Base-by-base conservation (phyloP, 2,329 filamentous ascomycete genomes). In the Cylindrodendrum hubeiense region DNA sequence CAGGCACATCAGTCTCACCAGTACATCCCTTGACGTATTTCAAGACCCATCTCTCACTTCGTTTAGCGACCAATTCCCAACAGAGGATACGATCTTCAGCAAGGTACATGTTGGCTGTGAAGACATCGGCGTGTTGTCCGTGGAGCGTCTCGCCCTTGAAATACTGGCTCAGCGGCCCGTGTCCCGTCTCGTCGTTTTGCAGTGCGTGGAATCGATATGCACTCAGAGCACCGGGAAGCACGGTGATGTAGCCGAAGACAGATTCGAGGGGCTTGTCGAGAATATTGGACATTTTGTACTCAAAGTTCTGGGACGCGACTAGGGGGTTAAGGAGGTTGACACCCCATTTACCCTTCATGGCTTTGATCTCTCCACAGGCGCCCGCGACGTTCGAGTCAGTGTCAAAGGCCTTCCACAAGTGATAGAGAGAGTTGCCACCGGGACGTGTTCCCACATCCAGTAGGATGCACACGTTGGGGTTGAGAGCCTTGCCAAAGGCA, bases 281-380 rank as follows among this genome's bases (percentile, higher is more conserved):
- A 74, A 99, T 99, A 75, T 99, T 99, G 43, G 94, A 97, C 94
- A 99, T 98, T 81, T 99, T 99, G 85, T 99, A 99, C 83, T 99
- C 96, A 72, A 99, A 99, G 78, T 99, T 99, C 75, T 99, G 96
- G 49, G 94, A 97, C 0, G 96, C 96, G 17, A 99, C 95, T 6
- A 99, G 85, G 0, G 96, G 96, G 75, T 99, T 99, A 49, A 99
- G 84, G 17, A 99, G 86, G 67, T 95, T 94, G 5, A 90, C 84
- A 76, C 94, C 95, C 24, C 88, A 90, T 71, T 91, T 93, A 8
- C 96, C 96, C 79, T 98, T 97, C 82, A 97, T 97, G 0, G 96
- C 96, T 78, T 95, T 97, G 80, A 99, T 99, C 79, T 99, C 96
- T 71, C 96, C 96, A 69, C 96, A 98, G 26, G 96, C 96, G 52